phyloP scores from a whole-genome alignment of 2,329 filamentous ascomycete genomes.

The Lecanicillium sp. region DNA sequence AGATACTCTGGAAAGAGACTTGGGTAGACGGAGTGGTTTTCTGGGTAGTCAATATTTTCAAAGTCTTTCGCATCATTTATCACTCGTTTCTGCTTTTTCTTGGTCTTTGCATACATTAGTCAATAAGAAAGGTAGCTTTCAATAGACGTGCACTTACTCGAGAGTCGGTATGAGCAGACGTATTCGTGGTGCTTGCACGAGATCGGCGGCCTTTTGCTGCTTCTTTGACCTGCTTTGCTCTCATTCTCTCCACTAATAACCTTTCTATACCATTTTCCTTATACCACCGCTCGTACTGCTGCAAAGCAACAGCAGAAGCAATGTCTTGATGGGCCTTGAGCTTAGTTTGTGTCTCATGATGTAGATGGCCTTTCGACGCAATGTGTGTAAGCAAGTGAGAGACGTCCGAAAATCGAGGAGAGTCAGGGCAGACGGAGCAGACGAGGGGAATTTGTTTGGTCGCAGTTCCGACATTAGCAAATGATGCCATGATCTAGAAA shows the following conservation, averaged over 20 bases:
- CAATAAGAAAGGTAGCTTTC: neutral
- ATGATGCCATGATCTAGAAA: too few species aligned
- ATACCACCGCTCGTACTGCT: slow-evolving; percentile 74
- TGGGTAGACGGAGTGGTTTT: slow-evolving; percentile 20
- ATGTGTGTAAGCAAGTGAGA: slow-evolving; percentile 91
- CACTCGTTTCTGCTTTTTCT: slow-evolving; percentile 21
- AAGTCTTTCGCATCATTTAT: slow-evolving; percentile 11
- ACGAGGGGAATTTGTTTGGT: slow-evolving; percentile 52
- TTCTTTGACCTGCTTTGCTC: slow-evolving; percentile 64
- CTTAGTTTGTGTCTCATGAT: slow-evolving; percentile 73
- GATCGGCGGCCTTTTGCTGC: slow-evolving; percentile 41
- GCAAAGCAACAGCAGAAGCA: slow-evolving; percentile 53
- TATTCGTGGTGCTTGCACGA: slow-evolving; percentile 17
- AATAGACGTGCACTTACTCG: slow-evolving; percentile 11
- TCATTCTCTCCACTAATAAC: slow-evolving; percentile 70
- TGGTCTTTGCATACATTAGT: slow-evolving; percentile 14
- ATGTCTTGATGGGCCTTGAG: slow-evolving; percentile 61
- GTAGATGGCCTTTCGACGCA: slow-evolving; percentile 84
- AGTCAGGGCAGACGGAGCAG: slow-evolving; percentile 77
- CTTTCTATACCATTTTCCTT: slow-evolving; percentile 58
- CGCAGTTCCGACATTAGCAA: neutral
- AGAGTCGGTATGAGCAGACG: slow-evolving; percentile 10
- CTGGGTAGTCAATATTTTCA: slow-evolving; percentile 19
- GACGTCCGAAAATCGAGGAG: slow-evolving; percentile 76
- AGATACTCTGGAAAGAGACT: slow-evolving; percentile 19